Percentiles rank a stretch among this genome's conserved stretches.
Conservation (phyloP, 495 filamentous ascomycete genomes). For the Diplogelasinospora grovesii region DNA sequence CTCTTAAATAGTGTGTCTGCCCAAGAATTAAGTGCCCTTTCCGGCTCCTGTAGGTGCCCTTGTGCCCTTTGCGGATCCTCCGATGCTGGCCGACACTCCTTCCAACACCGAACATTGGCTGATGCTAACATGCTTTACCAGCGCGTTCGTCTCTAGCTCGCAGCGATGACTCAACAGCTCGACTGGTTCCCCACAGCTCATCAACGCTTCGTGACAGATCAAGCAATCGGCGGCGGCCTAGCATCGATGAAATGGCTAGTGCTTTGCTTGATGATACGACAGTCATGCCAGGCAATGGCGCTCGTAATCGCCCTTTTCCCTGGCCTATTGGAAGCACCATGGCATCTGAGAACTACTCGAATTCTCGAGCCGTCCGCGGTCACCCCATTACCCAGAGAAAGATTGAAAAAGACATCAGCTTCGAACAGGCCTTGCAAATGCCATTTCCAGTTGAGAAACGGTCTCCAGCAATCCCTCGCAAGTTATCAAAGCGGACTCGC, state of each 20-base stretch:
- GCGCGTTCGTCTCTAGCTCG: background rate
- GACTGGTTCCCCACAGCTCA: background rate
- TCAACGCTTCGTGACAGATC: background rate
- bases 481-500: background rate
- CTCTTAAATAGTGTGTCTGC: no score
- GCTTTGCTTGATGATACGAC: slow-evolving; percentile 24
- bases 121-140: no score
- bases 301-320: background rate
- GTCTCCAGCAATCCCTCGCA: slow-evolving; percentile 2
- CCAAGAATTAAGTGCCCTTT: no score
- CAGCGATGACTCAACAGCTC: background rate
- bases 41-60: no score
- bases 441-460: background rate
- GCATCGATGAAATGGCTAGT: slow-evolving; percentile 27
- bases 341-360: background rate
- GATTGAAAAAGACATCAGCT: background rate
- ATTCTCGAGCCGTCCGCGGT: background rate
- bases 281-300: background rate
- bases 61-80: no score
- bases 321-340: background rate
- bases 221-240: slow-evolving; percentile 13
- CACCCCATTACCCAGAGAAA: background rate
- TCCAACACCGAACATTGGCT: no score
- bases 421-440: slow-evolving; percentile 1
- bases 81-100: no score